Base-by-base conservation (phyloP, 2,329 filamentous ascomycete species). In the Colletotrichum trifolii region DNA sequence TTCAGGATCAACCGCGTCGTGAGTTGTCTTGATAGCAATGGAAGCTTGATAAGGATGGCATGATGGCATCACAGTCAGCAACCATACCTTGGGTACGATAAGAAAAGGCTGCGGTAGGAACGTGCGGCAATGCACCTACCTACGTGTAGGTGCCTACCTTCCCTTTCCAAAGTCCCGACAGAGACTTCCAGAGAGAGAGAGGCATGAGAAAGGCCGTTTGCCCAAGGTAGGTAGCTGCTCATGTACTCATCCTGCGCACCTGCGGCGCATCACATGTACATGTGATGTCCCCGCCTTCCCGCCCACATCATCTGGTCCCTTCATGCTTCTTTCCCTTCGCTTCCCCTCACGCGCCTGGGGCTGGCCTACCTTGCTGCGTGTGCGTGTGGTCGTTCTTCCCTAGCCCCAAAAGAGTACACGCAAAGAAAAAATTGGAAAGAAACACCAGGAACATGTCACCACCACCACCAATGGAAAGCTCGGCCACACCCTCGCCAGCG, bases 381-480 rank as follows among this genome's bases (percentile, higher is more conserved):
- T 25, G 25, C 25, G 25, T 25, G 25, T 25, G 25, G 25, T 25
- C 25, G 25, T 25, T 25, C 25, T 34, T 15, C 34, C 48, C n/a
- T 42, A 52, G 47, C 38, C 34, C 10, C 15, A 33, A 49, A 38
- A 34, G 10, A 9, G 15, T 9, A n/a, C 9, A 34, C 12, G 25
- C 13, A 36, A 40, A 39, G 25, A 33, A 33, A 36, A 17, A 17
- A 13, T 8, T 15, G 13, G 15, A 43, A 43, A 43, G 12, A 15
- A n/a, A 50, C 9, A 49, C 36, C 55, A 33, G 36, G 47, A 42
- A 25, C 33, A 47, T 13, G 39, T 48, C 5, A 49, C 38, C 52
- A 62, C 62, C 58, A 52, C 40, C 62, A 57, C 63, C 63, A 66
- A 66, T 66, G 47, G 58, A 54, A 57, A 49, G 52, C 40, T 39